Evolutionary conservation across 208 protist genomes (phyloP).

Genomic region (Herpetomonas samuelpessoai): DNA sequence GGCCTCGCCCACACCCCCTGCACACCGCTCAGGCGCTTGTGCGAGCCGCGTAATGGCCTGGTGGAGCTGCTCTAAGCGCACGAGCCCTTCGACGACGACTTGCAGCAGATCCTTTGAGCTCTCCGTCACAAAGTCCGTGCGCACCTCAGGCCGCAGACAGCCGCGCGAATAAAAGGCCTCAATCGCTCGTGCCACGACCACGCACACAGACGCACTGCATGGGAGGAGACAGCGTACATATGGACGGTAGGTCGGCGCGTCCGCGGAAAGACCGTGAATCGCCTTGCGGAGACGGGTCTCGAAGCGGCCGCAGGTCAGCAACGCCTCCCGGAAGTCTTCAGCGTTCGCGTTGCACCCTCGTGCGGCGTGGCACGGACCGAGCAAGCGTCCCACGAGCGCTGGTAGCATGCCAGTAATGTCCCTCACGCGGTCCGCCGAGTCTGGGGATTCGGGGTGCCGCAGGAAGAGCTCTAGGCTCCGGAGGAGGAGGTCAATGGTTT

Average conservation of each 20-base stretch:
- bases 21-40: not conserved
- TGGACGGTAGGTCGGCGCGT: conserved; percentile 7
- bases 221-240: conserved; percentile 54
- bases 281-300: conserved; percentile 47
- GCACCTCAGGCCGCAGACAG: conserved; percentile 9
- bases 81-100: conserved; percentile 69
- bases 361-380: conserved; percentile 17
- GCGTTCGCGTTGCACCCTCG: conserved; percentile 14
- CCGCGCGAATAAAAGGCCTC: conserved; percentile 36
- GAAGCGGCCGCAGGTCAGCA: conserved; percentile 62
- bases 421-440: conserved; percentile 15
- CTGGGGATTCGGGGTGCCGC: conserved; percentile 24
- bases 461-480: conserved; percentile 57
- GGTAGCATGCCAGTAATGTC: conserved; percentile 43
- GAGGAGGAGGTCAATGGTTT: conserved; percentile 53
- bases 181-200: conserved; percentile 55
- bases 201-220: conserved; percentile 61
- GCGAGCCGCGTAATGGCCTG: conserved; percentile 21
- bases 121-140: conserved; percentile 16
- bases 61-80: conserved; percentile 70
- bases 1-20: not conserved
- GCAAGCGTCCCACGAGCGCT: conserved; percentile 32
- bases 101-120: conserved; percentile 61
- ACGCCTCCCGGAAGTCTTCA: conserved; percentile 40
- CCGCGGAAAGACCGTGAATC: conserved; percentile 5